Conservation (phyloP, 1,139 yeast genomes). For the Scheffersomyces stambukii region DNA sequence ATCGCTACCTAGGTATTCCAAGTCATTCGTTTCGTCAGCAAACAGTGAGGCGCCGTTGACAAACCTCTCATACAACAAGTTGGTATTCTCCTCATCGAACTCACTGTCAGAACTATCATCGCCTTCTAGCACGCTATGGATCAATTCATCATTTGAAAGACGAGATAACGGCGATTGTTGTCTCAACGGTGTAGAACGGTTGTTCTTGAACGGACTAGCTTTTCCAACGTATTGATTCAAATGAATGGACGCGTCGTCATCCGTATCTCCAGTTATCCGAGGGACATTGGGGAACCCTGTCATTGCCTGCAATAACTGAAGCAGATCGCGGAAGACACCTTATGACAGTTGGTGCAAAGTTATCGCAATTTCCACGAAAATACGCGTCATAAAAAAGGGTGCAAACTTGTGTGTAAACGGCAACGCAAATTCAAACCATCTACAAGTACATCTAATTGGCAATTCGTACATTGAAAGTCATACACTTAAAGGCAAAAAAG, state of each 20-base stretch:
- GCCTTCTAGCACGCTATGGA: constrained; percentile 1
- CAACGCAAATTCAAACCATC: no score
- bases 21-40: constrained; percentile 6
- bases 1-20: constrained; percentile 9
- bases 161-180: neutral
- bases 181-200: neutral
- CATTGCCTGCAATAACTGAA: no score
- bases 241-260: constrained; percentile 44
- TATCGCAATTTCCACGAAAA: no score
- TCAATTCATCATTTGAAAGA: no score
- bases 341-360: no score
- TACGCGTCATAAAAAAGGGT: no score
- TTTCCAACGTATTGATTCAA: constrained; percentile 36
- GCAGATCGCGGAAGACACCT: no score
- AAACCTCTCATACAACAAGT: constrained; percentile 7
- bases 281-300: constrained; percentile 25
- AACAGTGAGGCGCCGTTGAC: constrained; percentile 5
- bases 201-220: constrained; percentile 26
- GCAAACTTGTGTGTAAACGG: no score
- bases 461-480: no score
- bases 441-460: no score
- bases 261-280: constrained; percentile 36
- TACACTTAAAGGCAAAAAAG: no score
- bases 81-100: constrained; percentile 8
- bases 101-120: constrained; percentile 4